Percentiles rank a stretch among this genome's conserved stretches.
These are phyloP conservation scores for Gastrodia elata DNA, from an alignment of 106 monocot species.

Conservation along the genomic window DNA sequence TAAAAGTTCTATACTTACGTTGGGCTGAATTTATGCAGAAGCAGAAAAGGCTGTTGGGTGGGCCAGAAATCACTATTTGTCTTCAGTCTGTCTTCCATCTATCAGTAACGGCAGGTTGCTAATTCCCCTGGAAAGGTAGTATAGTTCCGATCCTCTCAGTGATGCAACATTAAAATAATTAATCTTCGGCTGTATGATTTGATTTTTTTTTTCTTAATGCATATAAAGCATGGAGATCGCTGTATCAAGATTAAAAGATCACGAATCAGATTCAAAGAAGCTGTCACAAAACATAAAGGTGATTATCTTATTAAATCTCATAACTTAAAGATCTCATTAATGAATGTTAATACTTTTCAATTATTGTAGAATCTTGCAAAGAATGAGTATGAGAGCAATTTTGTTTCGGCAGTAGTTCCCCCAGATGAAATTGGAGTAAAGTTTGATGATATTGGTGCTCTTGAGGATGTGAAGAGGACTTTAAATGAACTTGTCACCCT, in stretches of 20 bases:
- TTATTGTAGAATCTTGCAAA: constrained; percentile 71
- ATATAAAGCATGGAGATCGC: constrained; percentile 63
- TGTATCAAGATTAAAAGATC: constrained; percentile 62
- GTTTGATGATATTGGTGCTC: constrained; percentile 97
- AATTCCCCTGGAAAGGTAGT: constrained; percentile 83
- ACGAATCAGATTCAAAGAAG: constrained; percentile 44
- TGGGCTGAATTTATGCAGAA: constrained; percentile 33
- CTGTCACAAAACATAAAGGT: constrained; percentile 72
- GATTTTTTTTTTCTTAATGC: constrained; percentile 6
- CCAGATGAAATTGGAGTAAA: constrained; percentile 86
- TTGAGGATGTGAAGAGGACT: constrained; percentile 85
- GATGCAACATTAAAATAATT: background rate
- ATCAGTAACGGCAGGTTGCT: constrained; percentile 52
- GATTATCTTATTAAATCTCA: background rate
- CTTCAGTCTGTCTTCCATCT: constrained; percentile 39
- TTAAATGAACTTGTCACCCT: constrained; percentile 85
- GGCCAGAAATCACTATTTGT: constrained; percentile 85
- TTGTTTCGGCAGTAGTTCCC: constrained; percentile 83
- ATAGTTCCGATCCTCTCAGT: background rate
- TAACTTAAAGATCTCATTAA: background rate
- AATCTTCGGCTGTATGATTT: background rate
- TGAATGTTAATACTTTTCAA: background rate
- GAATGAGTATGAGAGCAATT: constrained; percentile 93
- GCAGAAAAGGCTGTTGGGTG: constrained; percentile 77
- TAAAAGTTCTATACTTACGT: background rate